A percentile compares a stretch with the other conserved stretches of the same genome.
Evolutionary conservation across 2,329 filamentous ascomycete species (phyloP).

Genomic region (Aspergillus udagawae): DNA sequence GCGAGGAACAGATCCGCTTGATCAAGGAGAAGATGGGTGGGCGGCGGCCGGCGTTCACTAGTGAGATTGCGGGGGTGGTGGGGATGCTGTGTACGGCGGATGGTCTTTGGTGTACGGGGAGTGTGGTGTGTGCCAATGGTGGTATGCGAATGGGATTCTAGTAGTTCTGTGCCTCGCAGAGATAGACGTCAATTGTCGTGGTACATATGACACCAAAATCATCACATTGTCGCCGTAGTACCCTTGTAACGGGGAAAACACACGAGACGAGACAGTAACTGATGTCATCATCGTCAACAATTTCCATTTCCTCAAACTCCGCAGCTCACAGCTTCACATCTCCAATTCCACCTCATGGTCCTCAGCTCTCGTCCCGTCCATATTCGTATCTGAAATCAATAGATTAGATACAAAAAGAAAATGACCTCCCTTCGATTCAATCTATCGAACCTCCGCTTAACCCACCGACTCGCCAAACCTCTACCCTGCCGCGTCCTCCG

Average conservation of each 20-base stretch:
- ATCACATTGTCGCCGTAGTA: too few species aligned
- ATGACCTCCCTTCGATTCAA: neutral
- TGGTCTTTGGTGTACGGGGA: conserved; percentile 73
- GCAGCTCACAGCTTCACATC: neutral
- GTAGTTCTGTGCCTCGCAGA: neutral
- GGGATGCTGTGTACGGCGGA: conserved; percentile 71
- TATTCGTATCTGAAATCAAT: neutral
- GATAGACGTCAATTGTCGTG: neutral
- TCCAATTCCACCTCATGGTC: neutral
- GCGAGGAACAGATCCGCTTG: conserved; percentile 59
- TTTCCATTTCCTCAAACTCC: neutral
- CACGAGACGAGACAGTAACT: neutral
- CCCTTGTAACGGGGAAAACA: too few species aligned
- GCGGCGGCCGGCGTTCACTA: conserved; percentile 60
- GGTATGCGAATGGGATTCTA: conserved; percentile 58
- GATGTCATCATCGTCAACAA: neutral
- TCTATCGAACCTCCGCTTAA: neutral
- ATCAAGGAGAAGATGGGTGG: conserved; percentile 56
- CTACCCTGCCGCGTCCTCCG: neutral
- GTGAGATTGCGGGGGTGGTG: conserved; percentile 71
- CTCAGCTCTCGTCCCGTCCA: neutral
- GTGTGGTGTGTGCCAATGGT: conserved; percentile 75
- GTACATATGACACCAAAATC: neutral
- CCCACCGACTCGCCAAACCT: neutral
- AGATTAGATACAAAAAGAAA: neutral